phyloP scores from a whole-genome alignment of 495 filamentous ascomycete genomes.

The Neurospora hispaniola region DNA sequence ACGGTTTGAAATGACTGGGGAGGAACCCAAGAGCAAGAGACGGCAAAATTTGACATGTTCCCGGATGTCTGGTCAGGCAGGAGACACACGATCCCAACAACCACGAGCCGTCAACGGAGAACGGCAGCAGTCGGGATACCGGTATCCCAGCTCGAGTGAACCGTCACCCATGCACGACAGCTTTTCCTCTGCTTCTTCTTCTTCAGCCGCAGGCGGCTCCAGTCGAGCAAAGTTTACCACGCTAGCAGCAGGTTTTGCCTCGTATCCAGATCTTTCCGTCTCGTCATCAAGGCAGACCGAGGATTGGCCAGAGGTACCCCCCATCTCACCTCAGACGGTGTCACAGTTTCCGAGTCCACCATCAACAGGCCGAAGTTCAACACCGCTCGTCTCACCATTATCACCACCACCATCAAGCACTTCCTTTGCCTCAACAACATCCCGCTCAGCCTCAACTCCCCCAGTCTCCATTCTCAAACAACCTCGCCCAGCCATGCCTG shows the following conservation, averaged over 20 bases:
- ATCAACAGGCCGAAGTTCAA: background rate
- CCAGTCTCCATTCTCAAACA: slow-evolving; percentile 24
- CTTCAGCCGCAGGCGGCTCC: background rate
- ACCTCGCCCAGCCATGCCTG: slow-evolving; percentile 2
- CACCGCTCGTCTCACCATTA: background rate
- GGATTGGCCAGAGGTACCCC: background rate
- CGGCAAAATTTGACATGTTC: background rate
- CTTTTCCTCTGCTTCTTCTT: background rate
- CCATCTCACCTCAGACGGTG: background rate
- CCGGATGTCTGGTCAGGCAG: background rate
- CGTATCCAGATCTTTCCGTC: background rate
- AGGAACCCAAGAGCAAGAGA: background rate
- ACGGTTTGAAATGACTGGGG: background rate
- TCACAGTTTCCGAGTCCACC: background rate
- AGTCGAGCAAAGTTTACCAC: background rate
- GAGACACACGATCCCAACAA: background rate
- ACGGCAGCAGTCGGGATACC: background rate
- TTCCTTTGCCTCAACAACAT: background rate
- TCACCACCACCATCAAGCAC: slow-evolving; percentile 1
- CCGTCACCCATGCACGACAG: background rate
- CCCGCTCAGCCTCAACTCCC: background rate
- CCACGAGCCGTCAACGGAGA: background rate
- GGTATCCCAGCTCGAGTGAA: background rate
- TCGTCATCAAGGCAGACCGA: background rate
- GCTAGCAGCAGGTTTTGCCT: background rate